Percentiles rank a stretch among this genome's conserved stretches.
phyloP scores from a whole-genome alignment of 192 early-diverging fungal genomes.

The Rhizoclosmatium globosum region DNA sequence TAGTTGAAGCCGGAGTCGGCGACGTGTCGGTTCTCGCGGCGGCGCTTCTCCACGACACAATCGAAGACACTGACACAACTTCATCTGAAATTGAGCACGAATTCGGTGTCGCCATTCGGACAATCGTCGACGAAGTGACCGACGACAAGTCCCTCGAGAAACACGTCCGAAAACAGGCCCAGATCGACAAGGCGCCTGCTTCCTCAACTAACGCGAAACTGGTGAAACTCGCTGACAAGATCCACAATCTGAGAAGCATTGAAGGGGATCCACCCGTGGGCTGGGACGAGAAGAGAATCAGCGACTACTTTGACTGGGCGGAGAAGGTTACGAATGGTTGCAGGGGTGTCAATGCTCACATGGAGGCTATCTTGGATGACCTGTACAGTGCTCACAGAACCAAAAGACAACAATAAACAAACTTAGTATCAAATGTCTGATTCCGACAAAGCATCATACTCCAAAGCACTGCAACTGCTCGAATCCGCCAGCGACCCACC shows the following conservation, averaged over 20 bases:
- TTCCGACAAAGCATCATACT: not conserved
- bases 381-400: conserved; percentile 40
- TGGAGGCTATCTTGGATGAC: conserved; percentile 56
- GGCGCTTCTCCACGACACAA: conserved; percentile 73
- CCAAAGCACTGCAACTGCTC: not conserved
- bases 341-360: conserved; percentile 45
- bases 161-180: conserved; percentile 61
- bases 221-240: conserved; percentile 74
- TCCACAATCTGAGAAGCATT: conserved; percentile 68
- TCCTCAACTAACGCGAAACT: conserved; percentile 55
- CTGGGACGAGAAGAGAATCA: conserved; percentile 57
- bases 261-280: conserved; percentile 51
- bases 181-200: conserved; percentile 60
- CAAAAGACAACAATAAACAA: not conserved
- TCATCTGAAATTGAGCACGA: conserved; percentile 59
- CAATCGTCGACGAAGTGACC: conserved; percentile 67
- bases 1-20: conserved; percentile 59
- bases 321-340: conserved; percentile 65
- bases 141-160: conserved; percentile 65
- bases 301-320: conserved; percentile 69
- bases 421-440: not conserved
- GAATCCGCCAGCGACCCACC: not conserved
- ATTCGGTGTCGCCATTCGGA: conserved; percentile 59
- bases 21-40: conserved; percentile 58
- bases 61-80: conserved; percentile 73